These are phyloP conservation scores for Ocimum tenuiflorum DNA, from an alignment of 257 asterid genomes.

Conservation along the genomic window DNA sequence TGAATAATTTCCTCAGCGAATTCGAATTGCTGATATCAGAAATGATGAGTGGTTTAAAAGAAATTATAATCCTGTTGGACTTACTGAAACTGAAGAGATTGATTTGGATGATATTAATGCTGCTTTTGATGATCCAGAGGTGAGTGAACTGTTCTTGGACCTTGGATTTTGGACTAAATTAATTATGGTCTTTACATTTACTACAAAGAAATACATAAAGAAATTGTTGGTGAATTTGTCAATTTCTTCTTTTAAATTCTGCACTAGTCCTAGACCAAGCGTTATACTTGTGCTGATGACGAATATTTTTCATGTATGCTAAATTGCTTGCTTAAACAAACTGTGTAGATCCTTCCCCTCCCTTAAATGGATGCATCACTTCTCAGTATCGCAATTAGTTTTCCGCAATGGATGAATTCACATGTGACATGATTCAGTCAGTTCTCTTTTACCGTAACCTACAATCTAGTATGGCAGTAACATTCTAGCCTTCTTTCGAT, in stretches of 20 bases:
- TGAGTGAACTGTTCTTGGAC: conserved; percentile 29
- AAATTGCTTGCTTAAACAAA: neutral
- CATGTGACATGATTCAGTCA: neutral
- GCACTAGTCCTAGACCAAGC: neutral
- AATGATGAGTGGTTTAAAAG: conserved; percentile 87
- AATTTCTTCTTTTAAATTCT: neutral
- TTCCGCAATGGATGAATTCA: neutral
- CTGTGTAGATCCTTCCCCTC: neutral
- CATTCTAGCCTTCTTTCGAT: neutral
- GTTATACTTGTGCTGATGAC: neutral
- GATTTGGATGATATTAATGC: conserved; percentile 94
- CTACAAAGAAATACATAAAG: neutral
- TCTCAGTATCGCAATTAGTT: neutral
- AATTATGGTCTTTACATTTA: neutral
- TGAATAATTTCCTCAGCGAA: conserved; percentile 55
- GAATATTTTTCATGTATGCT: too few relatives aligned
- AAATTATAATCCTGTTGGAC: conserved; percentile 62
- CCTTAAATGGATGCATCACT: neutral
- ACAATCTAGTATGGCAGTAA: neutral
- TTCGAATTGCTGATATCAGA: conserved; percentile 77
- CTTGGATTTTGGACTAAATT: conserved; percentile 9
- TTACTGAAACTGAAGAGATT: conserved; percentile 75
- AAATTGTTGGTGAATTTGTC: neutral
- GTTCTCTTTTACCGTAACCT: neutral
- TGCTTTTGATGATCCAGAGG: conserved; percentile 97